Conservation (phyloP, 495 filamentous ascomycete genomes). For the Penicillium canariense region DNA sequence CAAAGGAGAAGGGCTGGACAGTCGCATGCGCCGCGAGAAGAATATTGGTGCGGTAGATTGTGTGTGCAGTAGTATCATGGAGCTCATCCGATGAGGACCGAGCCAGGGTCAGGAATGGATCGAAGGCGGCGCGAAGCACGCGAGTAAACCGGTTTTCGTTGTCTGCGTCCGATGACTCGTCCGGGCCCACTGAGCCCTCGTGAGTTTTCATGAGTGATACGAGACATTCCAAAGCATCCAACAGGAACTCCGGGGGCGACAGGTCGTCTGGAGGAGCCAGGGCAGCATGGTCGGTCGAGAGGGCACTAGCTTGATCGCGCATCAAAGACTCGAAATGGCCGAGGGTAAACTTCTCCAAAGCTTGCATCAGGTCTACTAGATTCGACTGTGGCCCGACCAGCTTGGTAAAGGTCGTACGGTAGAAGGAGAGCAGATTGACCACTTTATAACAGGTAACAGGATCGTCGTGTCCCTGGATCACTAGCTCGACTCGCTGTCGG, state of each 20-base stretch:
- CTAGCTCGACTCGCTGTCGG: slow-evolving; percentile 81
- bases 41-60: slow-evolving; percentile 84
- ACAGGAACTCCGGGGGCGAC: slow-evolving; percentile 77
- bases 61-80: slow-evolving; percentile 49
- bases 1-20: slow-evolving; percentile 42
- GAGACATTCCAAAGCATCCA: slow-evolving; percentile 74
- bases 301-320: slow-evolving; percentile 68
- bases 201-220: slow-evolving; percentile 75
- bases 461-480: slow-evolving; percentile 89
- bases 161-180: slow-evolving; percentile 46
- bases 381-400: slow-evolving; percentile 68
- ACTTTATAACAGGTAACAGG: slow-evolving; percentile 85
- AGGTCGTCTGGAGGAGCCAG: slow-evolving; percentile 54
- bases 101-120: slow-evolving; percentile 78
- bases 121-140: slow-evolving; percentile 77
- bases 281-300: slow-evolving; percentile 69
- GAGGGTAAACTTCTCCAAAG: slow-evolving; percentile 73
- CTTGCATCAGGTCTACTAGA: slow-evolving; percentile 65
- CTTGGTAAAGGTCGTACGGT: slow-evolving; percentile 77
- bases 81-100: slow-evolving; percentile 65
- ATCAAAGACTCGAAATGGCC: slow-evolving; percentile 78
- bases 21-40: slow-evolving; percentile 53
- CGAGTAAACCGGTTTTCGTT: slow-evolving; percentile 58
- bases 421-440: slow-evolving; percentile 84
- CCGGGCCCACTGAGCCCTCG: slow-evolving; percentile 70